Conservation (phyloP, 2,329 filamentous ascomycete species). For the Purpureocillium lavendulum region DNA sequence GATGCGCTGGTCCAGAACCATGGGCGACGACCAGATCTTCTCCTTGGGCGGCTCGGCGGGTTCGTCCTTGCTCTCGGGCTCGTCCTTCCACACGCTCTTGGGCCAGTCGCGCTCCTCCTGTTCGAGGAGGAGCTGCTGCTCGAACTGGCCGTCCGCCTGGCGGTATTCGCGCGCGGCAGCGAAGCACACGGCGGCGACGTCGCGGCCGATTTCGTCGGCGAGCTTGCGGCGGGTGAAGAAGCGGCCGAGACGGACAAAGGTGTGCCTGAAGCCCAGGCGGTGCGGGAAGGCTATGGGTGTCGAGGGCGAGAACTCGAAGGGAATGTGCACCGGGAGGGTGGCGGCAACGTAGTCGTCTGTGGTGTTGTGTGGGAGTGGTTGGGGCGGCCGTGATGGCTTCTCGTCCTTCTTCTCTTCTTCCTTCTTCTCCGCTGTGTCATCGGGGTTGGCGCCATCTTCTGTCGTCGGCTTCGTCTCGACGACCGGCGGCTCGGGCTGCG, state of each 20-base stretch:
- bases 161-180: conserved; percentile 44
- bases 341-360: conserved; percentile 63
- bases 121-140: conserved; percentile 47
- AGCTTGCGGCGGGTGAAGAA: conserved; percentile 78
- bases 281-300: conserved; percentile 73
- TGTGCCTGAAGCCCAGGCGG: conserved; percentile 86
- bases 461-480: conserved; percentile 11
- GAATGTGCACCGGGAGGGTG: conserved; percentile 55
- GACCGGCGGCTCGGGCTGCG: conserved; percentile 17
- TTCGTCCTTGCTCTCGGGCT: conserved; percentile 29
- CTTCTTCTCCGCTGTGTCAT: conserved; percentile 16
- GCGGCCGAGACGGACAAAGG: conserved; percentile 74
- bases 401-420: conserved; percentile 32
- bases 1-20: conserved; percentile 71
- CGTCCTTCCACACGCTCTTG: conserved; percentile 62
- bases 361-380: conserved; percentile 66
- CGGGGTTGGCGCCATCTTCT: conserved; percentile 11
- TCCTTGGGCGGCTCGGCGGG: conserved; percentile 42
- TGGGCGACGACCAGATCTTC: conserved; percentile 65
- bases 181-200: conserved; percentile 80
- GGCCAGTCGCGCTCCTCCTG: conserved; percentile 77
- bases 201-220: conserved; percentile 80
- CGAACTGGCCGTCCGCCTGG: conserved; percentile 27
- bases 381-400: conserved; percentile 50
- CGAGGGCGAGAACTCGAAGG: conserved; percentile 64